These are phyloP conservation scores for Cyberlindnera maritima DNA, from an alignment of 805 yeast species.

Conservation along the genomic window DNA sequence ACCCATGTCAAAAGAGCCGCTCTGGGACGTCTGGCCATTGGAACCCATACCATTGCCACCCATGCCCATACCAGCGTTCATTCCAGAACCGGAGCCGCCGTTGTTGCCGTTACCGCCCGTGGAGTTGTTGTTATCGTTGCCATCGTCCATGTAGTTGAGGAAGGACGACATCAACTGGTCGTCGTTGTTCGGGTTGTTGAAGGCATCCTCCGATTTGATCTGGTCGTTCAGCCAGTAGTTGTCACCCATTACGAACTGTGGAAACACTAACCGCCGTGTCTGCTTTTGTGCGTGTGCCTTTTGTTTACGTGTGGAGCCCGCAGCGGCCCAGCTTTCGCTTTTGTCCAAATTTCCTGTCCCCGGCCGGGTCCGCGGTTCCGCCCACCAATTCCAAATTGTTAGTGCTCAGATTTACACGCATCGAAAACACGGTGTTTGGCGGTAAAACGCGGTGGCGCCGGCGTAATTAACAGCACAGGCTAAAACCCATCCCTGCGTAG, in stretches of 20 bases:
- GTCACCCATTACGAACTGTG: constrained; percentile 21
- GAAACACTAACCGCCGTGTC: background rate
- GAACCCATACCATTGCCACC: background rate
- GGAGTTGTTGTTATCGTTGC: constrained; percentile 5
- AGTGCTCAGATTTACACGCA: constrained; percentile 7
- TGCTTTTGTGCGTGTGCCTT: background rate
- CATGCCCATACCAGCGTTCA: constrained; percentile 2
- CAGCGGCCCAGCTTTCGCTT: background rate
- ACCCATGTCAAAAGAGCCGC: constrained; percentile 19
- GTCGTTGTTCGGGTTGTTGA: constrained; percentile 16
- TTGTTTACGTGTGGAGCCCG: constrained; percentile 1
- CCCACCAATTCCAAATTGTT: too few relatives aligned
- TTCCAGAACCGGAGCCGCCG: constrained; percentile 16
- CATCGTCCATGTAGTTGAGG: constrained; percentile 44
- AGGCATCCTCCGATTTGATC: constrained; percentile 25
- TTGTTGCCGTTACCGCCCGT: constrained; percentile 15
- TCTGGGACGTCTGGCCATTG: constrained; percentile 4
- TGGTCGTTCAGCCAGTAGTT: constrained; percentile 29
- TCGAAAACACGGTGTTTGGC: background rate
- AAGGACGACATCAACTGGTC: constrained; percentile 43
- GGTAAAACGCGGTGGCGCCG: background rate
- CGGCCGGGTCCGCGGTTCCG: too few relatives aligned
- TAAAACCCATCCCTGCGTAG: background rate
- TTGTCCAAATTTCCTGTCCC: background rate
- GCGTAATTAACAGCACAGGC: background rate